These are phyloP conservation scores for Aspergillus tanneri DNA, from an alignment of 2,329 filamentous ascomycete genomes.

Conservation along the genomic window DNA sequence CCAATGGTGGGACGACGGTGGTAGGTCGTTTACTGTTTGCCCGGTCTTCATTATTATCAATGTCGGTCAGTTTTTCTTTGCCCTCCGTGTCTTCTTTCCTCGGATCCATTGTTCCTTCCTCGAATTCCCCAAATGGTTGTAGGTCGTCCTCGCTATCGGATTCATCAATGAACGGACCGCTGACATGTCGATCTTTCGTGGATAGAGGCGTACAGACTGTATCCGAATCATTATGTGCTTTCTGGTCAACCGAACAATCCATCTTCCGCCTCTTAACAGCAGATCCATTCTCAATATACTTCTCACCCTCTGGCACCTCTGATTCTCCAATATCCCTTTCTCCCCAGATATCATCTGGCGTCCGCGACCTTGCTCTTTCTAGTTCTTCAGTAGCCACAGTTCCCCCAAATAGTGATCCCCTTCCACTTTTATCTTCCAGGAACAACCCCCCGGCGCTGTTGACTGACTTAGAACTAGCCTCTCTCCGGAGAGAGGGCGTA, in stretches of 20 bases:
- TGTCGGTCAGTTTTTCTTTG: neutral
- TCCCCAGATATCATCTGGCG: constrained; percentile 38
- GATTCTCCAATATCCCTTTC: constrained; percentile 23
- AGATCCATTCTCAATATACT: constrained; percentile 34
- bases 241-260: constrained; percentile 15
- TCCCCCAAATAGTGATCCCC: constrained; percentile 7
- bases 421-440: constrained; percentile 34
- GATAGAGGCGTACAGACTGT: constrained; percentile 6
- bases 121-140: constrained; percentile 25
- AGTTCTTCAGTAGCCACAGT: neutral
- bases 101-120: constrained; percentile 8
- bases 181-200: constrained; percentile 20
- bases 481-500: constrained; percentile 14
- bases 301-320: constrained; percentile 16
- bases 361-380: constrained; percentile 23
- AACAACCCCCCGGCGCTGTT: constrained; percentile 32
- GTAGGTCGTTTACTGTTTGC: constrained; percentile 17
- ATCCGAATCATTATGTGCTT: neutral
- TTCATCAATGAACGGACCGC: constrained; percentile 45
- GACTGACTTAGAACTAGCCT: constrained; percentile 9
- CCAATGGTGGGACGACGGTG: constrained; percentile 42
- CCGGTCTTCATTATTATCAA: constrained; percentile 13
- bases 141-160: constrained; percentile 56
- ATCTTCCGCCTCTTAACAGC: constrained; percentile 37
- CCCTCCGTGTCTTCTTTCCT: constrained; percentile 2